phyloP scores from a whole-genome alignment of 2,329 filamentous ascomycete species.

The Aspergillus novofumigatus region DNA sequence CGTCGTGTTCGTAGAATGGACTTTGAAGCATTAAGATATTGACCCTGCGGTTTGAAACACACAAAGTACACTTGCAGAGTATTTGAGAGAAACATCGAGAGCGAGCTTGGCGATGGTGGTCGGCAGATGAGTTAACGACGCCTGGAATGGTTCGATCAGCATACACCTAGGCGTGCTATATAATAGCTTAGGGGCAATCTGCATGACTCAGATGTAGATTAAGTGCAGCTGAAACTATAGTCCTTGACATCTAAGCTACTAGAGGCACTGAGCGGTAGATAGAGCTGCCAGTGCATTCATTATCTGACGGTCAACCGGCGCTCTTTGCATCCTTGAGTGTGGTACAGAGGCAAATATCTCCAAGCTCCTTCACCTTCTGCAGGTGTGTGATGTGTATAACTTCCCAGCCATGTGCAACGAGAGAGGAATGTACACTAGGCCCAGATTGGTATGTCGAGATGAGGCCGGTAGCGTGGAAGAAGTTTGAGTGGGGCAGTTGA shows the following conservation, averaged over 20 bases:
- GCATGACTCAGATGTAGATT: background rate
- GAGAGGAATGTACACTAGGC: background rate
- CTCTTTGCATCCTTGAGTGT: background rate
- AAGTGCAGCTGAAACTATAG: background rate
- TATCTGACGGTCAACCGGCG: background rate
- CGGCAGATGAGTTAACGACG: background rate
- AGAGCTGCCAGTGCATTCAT: background rate
- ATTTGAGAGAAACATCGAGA: background rate
- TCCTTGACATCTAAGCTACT: background rate
- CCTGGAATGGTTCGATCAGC: background rate
- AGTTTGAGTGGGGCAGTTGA: background rate
- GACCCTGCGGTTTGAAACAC: background rate
- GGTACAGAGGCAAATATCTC: background rate
- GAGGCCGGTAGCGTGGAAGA: background rate
- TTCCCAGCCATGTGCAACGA: too few species aligned
- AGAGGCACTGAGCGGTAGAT: background rate
- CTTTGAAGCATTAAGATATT: background rate
- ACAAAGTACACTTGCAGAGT: too few species aligned
- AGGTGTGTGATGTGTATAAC: background rate
- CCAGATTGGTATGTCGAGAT: constrained; percentile 2
- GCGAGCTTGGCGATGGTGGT: background rate
- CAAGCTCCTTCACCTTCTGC: background rate
- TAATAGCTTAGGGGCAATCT: background rate
- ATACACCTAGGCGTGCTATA: background rate
- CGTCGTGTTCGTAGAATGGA: background rate